Conservation (phyloP, 1,284 basidiomycete genomes). For the Trametes sp. region DNA sequence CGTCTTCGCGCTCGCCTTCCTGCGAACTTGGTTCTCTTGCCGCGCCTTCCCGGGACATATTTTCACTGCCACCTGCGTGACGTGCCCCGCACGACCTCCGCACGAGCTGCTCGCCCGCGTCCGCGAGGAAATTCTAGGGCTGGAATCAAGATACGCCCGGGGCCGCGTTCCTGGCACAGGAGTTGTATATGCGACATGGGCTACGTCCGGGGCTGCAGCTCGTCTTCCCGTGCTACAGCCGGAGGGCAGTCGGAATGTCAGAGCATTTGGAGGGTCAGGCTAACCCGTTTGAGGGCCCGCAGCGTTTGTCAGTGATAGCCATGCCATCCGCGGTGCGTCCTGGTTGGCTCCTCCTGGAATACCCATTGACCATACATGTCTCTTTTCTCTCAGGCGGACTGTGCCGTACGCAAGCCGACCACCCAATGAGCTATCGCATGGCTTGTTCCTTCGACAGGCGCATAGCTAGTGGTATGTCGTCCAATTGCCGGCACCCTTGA, state of each 20-base stretch:
- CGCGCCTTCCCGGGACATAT: constrained; percentile 6
- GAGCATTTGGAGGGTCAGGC: background rate
- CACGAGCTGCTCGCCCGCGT: background rate
- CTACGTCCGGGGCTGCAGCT: background rate
- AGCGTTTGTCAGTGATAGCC: constrained; percentile 29
- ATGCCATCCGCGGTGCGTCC: background rate
- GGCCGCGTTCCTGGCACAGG: constrained; percentile 4
- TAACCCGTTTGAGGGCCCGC: constrained; percentile 23
- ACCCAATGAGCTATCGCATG: background rate
- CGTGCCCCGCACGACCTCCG: background rate
- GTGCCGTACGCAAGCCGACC: background rate
- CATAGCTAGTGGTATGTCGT: background rate
- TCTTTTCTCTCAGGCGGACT: constrained; percentile 16
- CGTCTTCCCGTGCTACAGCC: background rate
- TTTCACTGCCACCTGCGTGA: background rate
- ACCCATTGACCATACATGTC: constrained; percentile 10
- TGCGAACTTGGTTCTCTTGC: constrained; percentile 8
- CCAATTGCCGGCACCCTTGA: background rate
- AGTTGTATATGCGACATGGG: background rate
- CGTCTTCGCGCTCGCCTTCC: constrained; percentile 4
- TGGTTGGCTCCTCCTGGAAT: constrained; percentile 7
- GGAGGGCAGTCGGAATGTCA: background rate
- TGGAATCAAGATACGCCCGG: background rate
- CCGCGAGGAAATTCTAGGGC: background rate
- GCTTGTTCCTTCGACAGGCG: background rate